These are phyloP conservation scores for Naegleria gruberi DNA, from an alignment of 208 protist genomes.

Conservation along the genomic window DNA sequence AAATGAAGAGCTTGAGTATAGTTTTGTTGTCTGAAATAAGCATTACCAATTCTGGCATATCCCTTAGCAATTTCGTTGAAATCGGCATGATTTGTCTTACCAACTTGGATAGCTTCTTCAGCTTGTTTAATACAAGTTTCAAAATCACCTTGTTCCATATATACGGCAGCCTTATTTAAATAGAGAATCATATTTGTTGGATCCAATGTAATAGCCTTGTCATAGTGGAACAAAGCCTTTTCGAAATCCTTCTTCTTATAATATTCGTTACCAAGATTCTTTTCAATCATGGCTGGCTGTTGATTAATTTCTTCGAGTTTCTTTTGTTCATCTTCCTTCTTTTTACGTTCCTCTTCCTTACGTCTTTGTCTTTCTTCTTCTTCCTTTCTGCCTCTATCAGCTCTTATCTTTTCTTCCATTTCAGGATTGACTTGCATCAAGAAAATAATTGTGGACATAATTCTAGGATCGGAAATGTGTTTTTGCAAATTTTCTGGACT, in stretches of 20 bases:
- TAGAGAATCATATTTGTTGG: conserved; percentile 33
- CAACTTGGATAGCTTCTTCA: conserved; percentile 55
- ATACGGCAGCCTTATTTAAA: conserved; percentile 61
- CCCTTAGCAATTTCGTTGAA: conserved; percentile 74
- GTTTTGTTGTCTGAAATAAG: conserved; percentile 64
- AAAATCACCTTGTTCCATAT: conserved; percentile 82
- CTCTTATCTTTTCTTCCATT: neutral
- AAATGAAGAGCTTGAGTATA: conserved; percentile 70
- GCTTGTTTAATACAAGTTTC: conserved; percentile 78
- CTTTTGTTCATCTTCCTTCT: neutral
- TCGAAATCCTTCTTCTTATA: conserved; percentile 62
- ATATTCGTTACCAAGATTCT: conserved; percentile 45
- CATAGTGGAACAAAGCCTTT: conserved; percentile 36
- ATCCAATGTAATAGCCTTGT: conserved; percentile 34
- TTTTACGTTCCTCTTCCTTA: neutral
- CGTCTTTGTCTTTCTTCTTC: conserved; percentile 13
- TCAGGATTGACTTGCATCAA: conserved; percentile 36
- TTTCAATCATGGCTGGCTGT: neutral
- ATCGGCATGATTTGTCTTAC: conserved; percentile 59
- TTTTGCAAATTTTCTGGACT: neutral
- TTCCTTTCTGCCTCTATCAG: neutral
- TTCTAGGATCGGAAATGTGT: conserved; percentile 55
- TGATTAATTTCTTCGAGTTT: neutral
- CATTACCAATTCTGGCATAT: conserved; percentile 49
- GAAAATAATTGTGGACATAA: conserved; percentile 63